Evolutionary conservation across 805 yeast genomes (phyloP), one percentile per base, ranked within the genome.

Genomic region (Candida mattraensis): DNA sequence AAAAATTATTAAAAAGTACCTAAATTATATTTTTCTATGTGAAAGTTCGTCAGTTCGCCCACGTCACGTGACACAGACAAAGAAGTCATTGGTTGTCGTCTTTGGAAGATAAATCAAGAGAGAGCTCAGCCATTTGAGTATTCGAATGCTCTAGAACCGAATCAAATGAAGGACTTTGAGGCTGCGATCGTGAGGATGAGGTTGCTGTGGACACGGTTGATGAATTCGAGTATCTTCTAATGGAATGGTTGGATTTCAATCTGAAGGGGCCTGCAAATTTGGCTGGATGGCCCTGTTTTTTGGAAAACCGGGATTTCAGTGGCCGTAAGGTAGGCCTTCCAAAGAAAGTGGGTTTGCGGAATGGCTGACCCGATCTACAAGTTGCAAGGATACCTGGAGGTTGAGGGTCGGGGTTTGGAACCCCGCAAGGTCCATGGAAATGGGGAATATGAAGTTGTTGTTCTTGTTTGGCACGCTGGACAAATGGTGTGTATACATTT

Each of bases 401-500:
- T 10, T 8, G 4, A 13, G 25, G 12, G n/a, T 24, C 33, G 4
- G 39, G 44, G 18, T 38, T 38, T 4, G 39, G 40, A 11, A 35
- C 29, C 7, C 42, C 44, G 21, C 39, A 35, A 1, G 42, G 41
- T 7, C 46, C 46, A 17, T 38, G 34, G 6, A 27, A 11, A n/a
- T 13, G 9, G 20, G 35, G 15, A 24, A 29, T 11, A 14, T 12
- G 5, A 24, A 13, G 14, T 26, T 28, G 12, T 16, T 12, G 9
- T 18, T 47, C 41, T 3, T 29, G 7, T 20, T 39, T 48, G 12
- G 39, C 34, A 11, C 35, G 32, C 21, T 47, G 29, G 16, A 53
- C 34, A 26, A 49, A 53, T 11, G 35, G 16, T 25, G 39, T 33
- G 25, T 51, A 53, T 8, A 51, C 45, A 24, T 53, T 53, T 35